phyloP scores from a whole-genome alignment of 306 rosid genomes.

The Clitoria ternatea region DNA sequence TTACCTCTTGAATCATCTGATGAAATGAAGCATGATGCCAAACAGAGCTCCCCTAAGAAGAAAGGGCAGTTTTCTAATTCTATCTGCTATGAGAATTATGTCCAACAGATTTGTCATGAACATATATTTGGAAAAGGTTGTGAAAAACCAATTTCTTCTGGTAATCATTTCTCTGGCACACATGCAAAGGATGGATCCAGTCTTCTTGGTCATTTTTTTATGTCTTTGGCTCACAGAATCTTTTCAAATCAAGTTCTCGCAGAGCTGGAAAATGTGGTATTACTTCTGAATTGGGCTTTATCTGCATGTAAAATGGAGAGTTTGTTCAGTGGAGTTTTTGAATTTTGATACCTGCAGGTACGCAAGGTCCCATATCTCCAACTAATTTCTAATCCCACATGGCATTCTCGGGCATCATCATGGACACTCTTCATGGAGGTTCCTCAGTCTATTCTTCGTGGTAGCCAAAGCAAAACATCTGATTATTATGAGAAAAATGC shows the following conservation, averaged over 20 bases:
- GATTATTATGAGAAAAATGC: conserved; percentile 35
- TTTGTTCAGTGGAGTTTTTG: conserved; percentile 16
- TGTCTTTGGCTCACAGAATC: conserved; percentile 79
- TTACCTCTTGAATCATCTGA: conserved; percentile 77
- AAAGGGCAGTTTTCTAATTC: conserved; percentile 52
- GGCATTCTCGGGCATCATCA: conserved; percentile 87
- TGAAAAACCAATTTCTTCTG: conserved; percentile 44
- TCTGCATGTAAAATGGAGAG: conserved; percentile 18
- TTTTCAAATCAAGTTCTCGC: conserved; percentile 77
- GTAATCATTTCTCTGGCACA: conserved; percentile 40
- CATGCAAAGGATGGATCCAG: conserved; percentile 62
- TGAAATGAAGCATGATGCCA: conserved; percentile 54
- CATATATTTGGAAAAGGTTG: conserved; percentile 64
- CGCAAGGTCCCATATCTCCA: conserved; percentile 73
- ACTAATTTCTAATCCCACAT: conserved; percentile 71
- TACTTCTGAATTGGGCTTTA: conserved; percentile 9
- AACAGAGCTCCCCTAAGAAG: conserved; percentile 39
- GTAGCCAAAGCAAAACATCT: conserved; percentile 42
- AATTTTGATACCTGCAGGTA: conserved; percentile 48
- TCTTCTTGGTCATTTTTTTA: conserved; percentile 84
- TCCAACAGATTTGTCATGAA: conserved; percentile 80
- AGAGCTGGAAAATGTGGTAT: conserved; percentile 87
- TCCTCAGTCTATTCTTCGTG: conserved; percentile 61
- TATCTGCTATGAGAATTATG: conserved; percentile 70
- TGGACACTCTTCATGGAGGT: conserved; percentile 82